Evolutionary conservation across 1,284 basidiomycete species (phyloP), one percentile per base, ranked within the genome.

Genomic region (Termitomyces sp.): DNA sequence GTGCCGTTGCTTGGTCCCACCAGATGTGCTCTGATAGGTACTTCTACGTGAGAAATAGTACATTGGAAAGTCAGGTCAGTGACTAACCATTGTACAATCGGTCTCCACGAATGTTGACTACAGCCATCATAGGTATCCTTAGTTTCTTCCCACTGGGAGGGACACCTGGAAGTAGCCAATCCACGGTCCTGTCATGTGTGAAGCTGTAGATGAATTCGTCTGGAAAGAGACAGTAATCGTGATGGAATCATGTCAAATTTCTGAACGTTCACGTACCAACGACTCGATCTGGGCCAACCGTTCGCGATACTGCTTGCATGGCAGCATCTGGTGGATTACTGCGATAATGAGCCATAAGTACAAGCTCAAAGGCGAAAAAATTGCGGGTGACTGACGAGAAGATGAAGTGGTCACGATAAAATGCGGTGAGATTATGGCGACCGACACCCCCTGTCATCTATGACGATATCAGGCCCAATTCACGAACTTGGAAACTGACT

Each of bases 41-140:
- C 38, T 38, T 31, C 5, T 24, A n/a, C 16, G 26, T 16, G 10
- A 41, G n/a, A 28, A 18, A 34, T 16, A 19, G 19, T 19, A 41
- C 0, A 42, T 18, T 41, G 3, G 13, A 18, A 28, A 34, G 5
- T 8, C 4, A 14, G 8, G n/a, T 10, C 21, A 33, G 33, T 7
- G 10, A 8, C 31, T 30, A 54, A 74, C 75, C 75, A 41, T 76
- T 74, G 54, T 73, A 77, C 8, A 78, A 61, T 19, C 79, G 66
- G 58, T 83, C 80, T 1, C 80, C 80, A 35, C 80, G 71, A 42
- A 82, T 69, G 55, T 78, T 80, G 34, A 83, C 76, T 7, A 83
- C 75, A 2, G 75, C 76, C 30, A 79, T 68, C 74, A 81, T 77
- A 0, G 80, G 79, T 30, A 83, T 72, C 5, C 68, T 57, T 24